Conservation (phyloP, 805 yeast genomes). For the Tetrapisispora fleetii region DNA sequence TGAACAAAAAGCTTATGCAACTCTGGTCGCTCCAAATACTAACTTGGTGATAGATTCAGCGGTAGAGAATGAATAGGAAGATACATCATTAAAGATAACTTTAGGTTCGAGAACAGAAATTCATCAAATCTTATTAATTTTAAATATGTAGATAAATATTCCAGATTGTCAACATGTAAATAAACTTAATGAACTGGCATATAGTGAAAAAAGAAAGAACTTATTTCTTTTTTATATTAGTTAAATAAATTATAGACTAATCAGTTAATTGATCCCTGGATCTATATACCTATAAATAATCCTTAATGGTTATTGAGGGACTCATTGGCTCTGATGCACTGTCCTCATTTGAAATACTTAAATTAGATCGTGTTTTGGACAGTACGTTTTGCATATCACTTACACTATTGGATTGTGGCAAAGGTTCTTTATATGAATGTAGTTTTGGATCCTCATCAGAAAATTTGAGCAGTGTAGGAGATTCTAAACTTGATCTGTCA, state of each 20-base stretch:
- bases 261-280: neutral
- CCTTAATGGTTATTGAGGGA: slow-evolving; percentile 8
- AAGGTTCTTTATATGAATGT: slow-evolving; percentile 26
- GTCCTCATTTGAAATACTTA: neutral
- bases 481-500: slow-evolving; percentile 15
- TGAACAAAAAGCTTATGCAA: slow-evolving; percentile 10
- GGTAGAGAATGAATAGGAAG: neutral
- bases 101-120: neutral
- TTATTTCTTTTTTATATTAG: neutral
- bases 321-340: neutral
- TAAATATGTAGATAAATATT: neutral
- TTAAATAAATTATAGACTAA: neutral
- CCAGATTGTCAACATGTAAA: neutral
- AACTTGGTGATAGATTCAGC: neutral
- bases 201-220: neutral
- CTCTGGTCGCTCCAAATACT: slow-evolving; percentile 11
- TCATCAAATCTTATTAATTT: neutral
- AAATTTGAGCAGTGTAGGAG: slow-evolving; percentile 25
- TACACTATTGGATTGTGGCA: slow-evolving; percentile 12
- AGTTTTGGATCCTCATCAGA: slow-evolving; percentile 13
- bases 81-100: neutral
- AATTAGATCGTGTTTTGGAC: neutral
- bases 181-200: neutral
- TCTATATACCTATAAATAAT: neutral
- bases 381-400: neutral